Evolutionary conservation across 2,329 filamentous ascomycete genomes (phyloP), one percentile per base, ranked within the genome.

Genomic region (Fusarium sp.): DNA sequence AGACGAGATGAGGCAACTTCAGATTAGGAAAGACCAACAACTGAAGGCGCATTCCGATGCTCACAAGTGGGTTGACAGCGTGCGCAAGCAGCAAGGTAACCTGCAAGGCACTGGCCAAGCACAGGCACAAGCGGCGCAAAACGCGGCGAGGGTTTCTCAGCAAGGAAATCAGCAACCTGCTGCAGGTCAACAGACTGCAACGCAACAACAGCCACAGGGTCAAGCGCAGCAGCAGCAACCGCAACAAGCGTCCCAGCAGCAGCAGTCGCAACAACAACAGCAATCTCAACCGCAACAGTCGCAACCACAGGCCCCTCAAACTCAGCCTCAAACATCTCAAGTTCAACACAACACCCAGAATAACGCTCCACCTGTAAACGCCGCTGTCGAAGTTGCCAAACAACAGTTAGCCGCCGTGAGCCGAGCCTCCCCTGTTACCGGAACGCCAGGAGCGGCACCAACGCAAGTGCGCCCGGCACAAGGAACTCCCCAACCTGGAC

Each of bases 21-120:
- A 83, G 43, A 79, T 83, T 3, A 80, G 81, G 43, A 84, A 82
- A 63, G 83, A 83, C 3, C 76, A 80, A 18, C 76, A 83, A 13
- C 76, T 82, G 18, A 87, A 86, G 66, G 67, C 78, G 11, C 81
- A 86, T 65, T 74, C 74, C 0, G 84, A 87, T 4, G 84, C 85
- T 0, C 80, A 83, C 25, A 81, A 78, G 22, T 87, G 84, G 70
- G 82, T 87, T 5, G 83, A 84, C 16, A 76, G 70, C 8, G 83
- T 87, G 44, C 79, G 85, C 6, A 83, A 83, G 57, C 81, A 84
- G 49, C 84, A 85, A 58, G 80, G 79, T 34, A 71, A 71, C 13
- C 72, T 81, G 15, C 77, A 77, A 43, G 73, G 71, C 43, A 68
- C 65, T 22, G 70, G 66, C 8, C 77, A 78, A 48, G 69, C 67